phyloP scores from a whole-genome alignment of 108 stramenopile species.

The Skeletonema grethae region DNA sequence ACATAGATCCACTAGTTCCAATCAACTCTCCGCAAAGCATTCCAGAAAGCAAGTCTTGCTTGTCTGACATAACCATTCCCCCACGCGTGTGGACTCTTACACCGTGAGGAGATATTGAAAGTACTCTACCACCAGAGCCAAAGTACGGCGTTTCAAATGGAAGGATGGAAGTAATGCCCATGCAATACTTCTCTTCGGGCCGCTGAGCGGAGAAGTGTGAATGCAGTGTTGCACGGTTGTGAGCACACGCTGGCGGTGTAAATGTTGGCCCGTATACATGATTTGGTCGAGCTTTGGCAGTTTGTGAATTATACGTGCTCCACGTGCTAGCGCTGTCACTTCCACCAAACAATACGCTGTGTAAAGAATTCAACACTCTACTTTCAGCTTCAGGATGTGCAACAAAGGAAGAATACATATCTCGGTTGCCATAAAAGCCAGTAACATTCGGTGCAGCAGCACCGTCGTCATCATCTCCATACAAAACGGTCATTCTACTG shows the following conservation, averaged over 20 bases:
- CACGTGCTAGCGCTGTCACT: neutral
- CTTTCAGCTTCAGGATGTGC: conserved; percentile 74
- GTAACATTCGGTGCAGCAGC: conserved; percentile 17
- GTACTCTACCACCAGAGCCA: conserved; percentile 48
- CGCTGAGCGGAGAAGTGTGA: conserved; percentile 10
- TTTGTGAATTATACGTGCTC: conserved; percentile 3
- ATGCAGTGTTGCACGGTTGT: neutral
- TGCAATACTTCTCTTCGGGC: conserved; percentile 33
- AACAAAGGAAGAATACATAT: conserved; percentile 68
- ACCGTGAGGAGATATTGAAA: conserved; percentile 65
- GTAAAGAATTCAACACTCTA: conserved; percentile 46
- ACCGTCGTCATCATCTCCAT: conserved; percentile 10
- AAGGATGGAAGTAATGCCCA: conserved; percentile 56
- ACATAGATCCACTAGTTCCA: conserved; percentile 7
- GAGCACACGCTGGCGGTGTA: conserved; percentile 35
- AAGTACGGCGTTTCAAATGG: conserved; percentile 29
- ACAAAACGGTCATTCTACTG: conserved; percentile 40
- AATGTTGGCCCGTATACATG: conserved; percentile 69
- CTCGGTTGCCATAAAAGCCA: conserved; percentile 43
- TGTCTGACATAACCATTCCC: conserved; percentile 58
- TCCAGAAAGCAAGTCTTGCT: conserved; percentile 62
- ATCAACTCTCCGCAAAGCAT: conserved; percentile 44
- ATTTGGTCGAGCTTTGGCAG: conserved; percentile 45
- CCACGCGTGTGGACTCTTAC: conserved; percentile 76
- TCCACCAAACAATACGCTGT: conserved; percentile 58